Evolutionary conservation across 129 eudicot species (phyloP).

Genomic region (Oenanthe sinensis): DNA sequence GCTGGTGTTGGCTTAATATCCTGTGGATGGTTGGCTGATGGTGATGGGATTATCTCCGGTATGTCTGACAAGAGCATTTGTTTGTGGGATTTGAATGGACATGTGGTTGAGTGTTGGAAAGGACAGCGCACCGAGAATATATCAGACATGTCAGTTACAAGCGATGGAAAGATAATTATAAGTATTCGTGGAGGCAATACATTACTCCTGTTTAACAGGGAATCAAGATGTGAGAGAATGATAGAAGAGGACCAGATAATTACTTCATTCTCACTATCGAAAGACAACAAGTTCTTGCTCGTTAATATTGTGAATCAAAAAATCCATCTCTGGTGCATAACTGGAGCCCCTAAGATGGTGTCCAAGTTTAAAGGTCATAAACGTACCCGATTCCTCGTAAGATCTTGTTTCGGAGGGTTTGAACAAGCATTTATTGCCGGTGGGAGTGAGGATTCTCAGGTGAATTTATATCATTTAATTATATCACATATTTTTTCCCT

Average conservation of each 20-base stretch:
- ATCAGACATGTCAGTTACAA: slow-evolving; percentile 21
- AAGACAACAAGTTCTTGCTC: slow-evolving; percentile 30
- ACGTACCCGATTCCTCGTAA: slow-evolving; percentile 25
- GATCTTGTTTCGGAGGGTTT: slow-evolving; percentile 42
- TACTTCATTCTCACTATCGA: slow-evolving; percentile 29
- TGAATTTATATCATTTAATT: background rate
- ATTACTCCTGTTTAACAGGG: slow-evolving; percentile 22
- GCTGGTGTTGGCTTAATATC: slow-evolving; percentile 19
- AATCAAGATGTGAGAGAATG: slow-evolving; percentile 13
- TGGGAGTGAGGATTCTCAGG: slow-evolving; percentile 46
- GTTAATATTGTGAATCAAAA: slow-evolving; percentile 32
- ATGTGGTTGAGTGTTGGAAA: slow-evolving; percentile 21
- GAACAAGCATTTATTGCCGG: slow-evolving; percentile 33
- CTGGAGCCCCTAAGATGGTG: slow-evolving; percentile 13
- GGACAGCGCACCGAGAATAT: slow-evolving; percentile 13
- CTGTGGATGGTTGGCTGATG: slow-evolving; percentile 36
- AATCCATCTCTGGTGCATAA: slow-evolving; percentile 33
- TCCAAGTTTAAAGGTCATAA: slow-evolving; percentile 31
- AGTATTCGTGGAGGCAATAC: slow-evolving; percentile 17
- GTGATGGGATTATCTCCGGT: slow-evolving; percentile 24
- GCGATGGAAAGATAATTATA: slow-evolving; percentile 24
- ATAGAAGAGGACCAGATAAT: slow-evolving; percentile 22
- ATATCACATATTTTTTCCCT: background rate
- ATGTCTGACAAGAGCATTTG: slow-evolving; percentile 23
- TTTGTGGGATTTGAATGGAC: slow-evolving; percentile 40